phyloP scores from a whole-genome alignment of 768 basidiomycete genomes.

The Boletus sp. region DNA sequence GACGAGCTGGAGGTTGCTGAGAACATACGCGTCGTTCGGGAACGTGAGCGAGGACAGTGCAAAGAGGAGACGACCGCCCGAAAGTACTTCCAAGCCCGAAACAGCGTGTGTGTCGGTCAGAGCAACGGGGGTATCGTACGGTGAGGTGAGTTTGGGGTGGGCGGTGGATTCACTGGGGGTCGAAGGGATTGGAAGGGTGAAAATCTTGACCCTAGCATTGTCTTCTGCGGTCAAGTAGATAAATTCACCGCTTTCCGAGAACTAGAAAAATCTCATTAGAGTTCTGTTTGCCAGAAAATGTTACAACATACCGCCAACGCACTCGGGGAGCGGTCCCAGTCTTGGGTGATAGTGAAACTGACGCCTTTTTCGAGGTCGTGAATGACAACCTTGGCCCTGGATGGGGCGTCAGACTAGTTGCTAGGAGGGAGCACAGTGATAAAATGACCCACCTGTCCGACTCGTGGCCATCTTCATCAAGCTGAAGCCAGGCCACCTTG shows the following conservation, averaged over 20 bases:
- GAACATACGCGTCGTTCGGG: constrained; percentile 76
- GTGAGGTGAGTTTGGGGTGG: constrained; percentile 39
- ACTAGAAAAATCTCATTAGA: constrained; percentile 40
- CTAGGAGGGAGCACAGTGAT: not conserved
- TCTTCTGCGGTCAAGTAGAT: constrained; percentile 79
- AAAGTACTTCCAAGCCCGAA: constrained; percentile 59
- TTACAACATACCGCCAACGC: constrained; percentile 13
- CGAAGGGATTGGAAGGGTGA: constrained; percentile 60
- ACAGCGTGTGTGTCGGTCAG: constrained; percentile 58
- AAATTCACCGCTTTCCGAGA: constrained; percentile 65
- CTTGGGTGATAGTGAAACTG: constrained; percentile 69
- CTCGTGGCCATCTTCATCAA: constrained; percentile 86
- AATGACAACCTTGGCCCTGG: constrained; percentile 71
- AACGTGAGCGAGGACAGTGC: constrained; percentile 69
- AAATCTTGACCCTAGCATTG: constrained; percentile 72
- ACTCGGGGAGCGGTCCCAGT: constrained; percentile 80
- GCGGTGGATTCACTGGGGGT: constrained; percentile 55
- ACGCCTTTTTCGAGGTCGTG: constrained; percentile 69
- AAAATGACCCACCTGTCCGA: constrained; percentile 58
- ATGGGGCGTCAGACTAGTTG: not conserved
- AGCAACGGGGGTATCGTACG: constrained; percentile 51
- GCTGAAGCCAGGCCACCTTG: constrained; percentile 84
- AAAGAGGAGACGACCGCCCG: constrained; percentile 62
- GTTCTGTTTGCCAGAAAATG: not conserved
- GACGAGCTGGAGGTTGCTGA: constrained; percentile 45